These are phyloP conservation scores for Pterocarpus santalinus DNA, from an alignment of 306 rosid species.

Conservation along the genomic window DNA sequence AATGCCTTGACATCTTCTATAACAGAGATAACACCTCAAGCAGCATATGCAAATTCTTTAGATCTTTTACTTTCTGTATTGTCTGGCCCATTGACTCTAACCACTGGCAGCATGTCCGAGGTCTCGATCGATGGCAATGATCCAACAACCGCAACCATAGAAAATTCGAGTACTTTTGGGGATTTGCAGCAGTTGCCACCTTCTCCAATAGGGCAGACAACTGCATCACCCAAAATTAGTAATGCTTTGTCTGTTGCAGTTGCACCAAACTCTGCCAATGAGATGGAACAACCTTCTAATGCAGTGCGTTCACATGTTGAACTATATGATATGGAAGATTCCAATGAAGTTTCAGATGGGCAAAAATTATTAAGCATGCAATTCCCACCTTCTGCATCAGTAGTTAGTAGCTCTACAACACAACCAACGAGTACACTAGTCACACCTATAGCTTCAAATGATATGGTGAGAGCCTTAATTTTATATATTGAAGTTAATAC, in stretches of 20 bases:
- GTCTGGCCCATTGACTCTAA: slow-evolving; percentile 57
- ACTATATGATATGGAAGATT: slow-evolving; percentile 10
- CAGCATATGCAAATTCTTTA: slow-evolving; percentile 56
- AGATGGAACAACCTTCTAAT: slow-evolving; percentile 49
- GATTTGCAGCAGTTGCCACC: slow-evolving; percentile 46
- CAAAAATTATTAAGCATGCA: slow-evolving; percentile 48
- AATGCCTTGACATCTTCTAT: slow-evolving; percentile 42
- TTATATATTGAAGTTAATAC: not conserved
- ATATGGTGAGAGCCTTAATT: slow-evolving; percentile 58
- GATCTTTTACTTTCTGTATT: slow-evolving; percentile 72
- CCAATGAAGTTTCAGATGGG: slow-evolving; percentile 35
- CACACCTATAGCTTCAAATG: slow-evolving; percentile 44
- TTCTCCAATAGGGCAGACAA: slow-evolving; percentile 40
- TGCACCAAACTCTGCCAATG: slow-evolving; percentile 42
- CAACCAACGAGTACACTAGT: slow-evolving; percentile 38
- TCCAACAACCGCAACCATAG: slow-evolving; percentile 47
- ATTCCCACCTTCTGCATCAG: slow-evolving; percentile 45
- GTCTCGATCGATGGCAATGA: slow-evolving; percentile 39
- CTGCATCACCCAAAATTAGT: slow-evolving; percentile 37
- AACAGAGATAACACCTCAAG: slow-evolving; percentile 43
- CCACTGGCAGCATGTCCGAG: slow-evolving; percentile 37
- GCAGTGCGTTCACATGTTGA: slow-evolving; percentile 42
- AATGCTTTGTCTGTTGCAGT: slow-evolving; percentile 41
- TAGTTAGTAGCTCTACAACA: slow-evolving; percentile 38
- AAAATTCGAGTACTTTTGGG: slow-evolving; percentile 40